phyloP scores from a whole-genome alignment of 306 rosid species.

The Begonia masoniana region DNA sequence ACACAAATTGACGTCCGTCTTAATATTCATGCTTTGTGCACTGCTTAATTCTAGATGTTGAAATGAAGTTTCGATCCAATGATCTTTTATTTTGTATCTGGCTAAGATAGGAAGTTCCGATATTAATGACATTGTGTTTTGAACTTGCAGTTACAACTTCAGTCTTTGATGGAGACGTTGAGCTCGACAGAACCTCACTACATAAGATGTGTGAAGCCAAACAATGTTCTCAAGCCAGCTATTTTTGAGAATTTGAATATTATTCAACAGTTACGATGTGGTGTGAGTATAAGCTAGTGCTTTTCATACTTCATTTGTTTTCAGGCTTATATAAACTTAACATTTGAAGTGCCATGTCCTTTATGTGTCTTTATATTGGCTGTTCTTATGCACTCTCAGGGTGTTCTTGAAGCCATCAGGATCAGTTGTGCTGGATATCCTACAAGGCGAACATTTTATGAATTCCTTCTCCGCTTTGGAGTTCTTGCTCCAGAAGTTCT shows the following conservation, averaged over 20 bases:
- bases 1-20: too few relatives aligned
- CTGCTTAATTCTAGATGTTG: too few relatives aligned
- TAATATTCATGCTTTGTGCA: too few relatives aligned
- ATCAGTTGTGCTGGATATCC: constrained; percentile 99
- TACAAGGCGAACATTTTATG: constrained; percentile 89
- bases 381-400: constrained; percentile 23
- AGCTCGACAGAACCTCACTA: constrained; percentile 96
- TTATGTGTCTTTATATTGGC: constrained; percentile 1
- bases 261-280: constrained; percentile 97
- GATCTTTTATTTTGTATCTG: too few relatives aligned
- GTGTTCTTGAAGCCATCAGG: constrained; percentile 99
- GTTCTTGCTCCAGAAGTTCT: constrained; percentile 96
- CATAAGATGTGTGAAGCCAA: constrained; percentile 99
- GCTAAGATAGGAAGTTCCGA: too few relatives aligned
- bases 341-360: constrained; percentile 2
- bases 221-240: constrained; percentile 91
- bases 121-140: too few relatives aligned
- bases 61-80: too few relatives aligned
- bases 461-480: constrained; percentile 91
- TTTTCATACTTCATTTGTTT: constrained; percentile 15
- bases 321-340: neutral
- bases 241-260: constrained; percentile 82
- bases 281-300: constrained; percentile 58
- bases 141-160: constrained; percentile 85
- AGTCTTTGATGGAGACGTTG: constrained; percentile 97